Base-by-base conservation (phyloP, 1,284 basidiomycete species). In the Heimioporus punctisporus region DNA sequence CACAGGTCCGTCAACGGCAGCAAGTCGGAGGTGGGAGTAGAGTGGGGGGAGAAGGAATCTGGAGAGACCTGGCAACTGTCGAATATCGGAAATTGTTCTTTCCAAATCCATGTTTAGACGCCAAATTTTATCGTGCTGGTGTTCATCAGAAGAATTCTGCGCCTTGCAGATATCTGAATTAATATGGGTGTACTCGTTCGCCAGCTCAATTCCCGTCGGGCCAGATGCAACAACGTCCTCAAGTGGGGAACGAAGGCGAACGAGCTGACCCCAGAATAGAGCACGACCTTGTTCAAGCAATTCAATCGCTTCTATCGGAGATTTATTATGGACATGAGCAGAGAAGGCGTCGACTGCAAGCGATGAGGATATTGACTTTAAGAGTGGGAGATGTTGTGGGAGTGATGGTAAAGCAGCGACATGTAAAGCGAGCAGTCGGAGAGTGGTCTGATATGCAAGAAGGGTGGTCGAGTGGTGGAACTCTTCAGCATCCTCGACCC, bases 1-100 rank as follows among this genome's bases (percentile, higher is more conserved):
- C 21, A 74, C 66, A 2, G 71, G 71, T 5, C 72, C 71, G 24
- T 63, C 63, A 11, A 42, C 49, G 17, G 68, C 63, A 8, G 61
- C 67, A 17, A 49, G 25, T 24, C 52, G 60, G 7, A 41, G 31
- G 9, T 34, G 14, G 31, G 31, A 34, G 31, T 15, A 34, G 14
- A 34, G 19, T 6, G 31, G 19, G 14, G 31, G 31, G 31, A 34
- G 31, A 34, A 34, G 31, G 12, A 34, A 34, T 12, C 31, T 12
- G 19, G 31, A 34, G 31, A 34, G 14, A 34, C 31, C 31, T 15
- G 31, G 14, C 31, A 34, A 17, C 19, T 34, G 4, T 17, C 39
- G 39, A 40, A 40, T 40, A 19, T 9, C 19, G 39, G n/a, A 40
- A 17, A 40, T n/a, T 8, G 23, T 12, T 11, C 17, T 19, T 21